Percentiles rank a stretch among this genome's conserved stretches.
Evolutionary conservation across 306 rosid genomes (phyloP).

Genomic region (Corylus heterophylla): DNA sequence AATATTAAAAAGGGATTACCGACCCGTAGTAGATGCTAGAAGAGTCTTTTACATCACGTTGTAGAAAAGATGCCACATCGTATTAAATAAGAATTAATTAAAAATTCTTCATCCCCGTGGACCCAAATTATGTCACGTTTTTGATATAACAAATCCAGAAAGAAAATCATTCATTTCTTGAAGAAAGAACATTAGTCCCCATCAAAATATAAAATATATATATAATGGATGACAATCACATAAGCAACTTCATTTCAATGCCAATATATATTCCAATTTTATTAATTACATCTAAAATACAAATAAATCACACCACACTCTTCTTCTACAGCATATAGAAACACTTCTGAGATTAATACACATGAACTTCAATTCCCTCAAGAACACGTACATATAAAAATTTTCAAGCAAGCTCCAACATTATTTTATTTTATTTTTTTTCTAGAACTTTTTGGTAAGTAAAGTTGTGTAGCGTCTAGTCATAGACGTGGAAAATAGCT

Average conservation of each 20-base stretch:
- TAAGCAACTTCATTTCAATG: neutral
- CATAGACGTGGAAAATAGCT: neutral
- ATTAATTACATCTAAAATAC: neutral
- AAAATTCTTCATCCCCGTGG: neutral
- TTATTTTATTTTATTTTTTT: neutral
- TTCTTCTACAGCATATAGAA: constrained; percentile 1
- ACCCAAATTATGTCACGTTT: neutral
- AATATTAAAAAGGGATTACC: no score
- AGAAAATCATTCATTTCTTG: neutral
- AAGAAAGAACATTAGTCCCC: neutral
- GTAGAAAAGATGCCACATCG: neutral
- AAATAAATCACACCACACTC: constrained; percentile 9
- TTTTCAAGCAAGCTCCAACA: neutral
- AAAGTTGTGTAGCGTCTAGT: neutral
- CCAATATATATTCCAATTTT: neutral
- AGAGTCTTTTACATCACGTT: neutral
- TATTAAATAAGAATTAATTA: neutral
- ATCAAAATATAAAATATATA: neutral
- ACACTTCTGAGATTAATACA: no score
- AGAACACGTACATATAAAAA: neutral
- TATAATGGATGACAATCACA: neutral
- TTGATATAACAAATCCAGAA: neutral
- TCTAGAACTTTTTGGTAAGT: neutral
- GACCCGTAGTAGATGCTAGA: no score
- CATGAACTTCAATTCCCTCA: no score